Base-by-base conservation (phyloP, 139 green algal species). In the Zygnema cylindricum region DNA sequence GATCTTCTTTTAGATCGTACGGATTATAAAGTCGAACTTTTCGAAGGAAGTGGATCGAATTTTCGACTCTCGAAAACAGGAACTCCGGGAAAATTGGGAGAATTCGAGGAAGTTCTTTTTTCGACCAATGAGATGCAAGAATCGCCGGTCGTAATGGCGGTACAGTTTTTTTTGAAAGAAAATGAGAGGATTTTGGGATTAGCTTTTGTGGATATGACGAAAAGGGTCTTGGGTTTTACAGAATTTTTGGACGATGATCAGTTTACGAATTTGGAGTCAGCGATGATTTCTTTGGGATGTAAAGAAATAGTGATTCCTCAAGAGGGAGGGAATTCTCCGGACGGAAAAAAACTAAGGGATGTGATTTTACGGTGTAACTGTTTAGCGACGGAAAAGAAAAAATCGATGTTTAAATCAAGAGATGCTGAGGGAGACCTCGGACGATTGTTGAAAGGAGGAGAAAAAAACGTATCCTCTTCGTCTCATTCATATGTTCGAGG, bases 31-130 rank as follows among this genome's bases (percentile, higher is more conserved):
- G 95, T 98, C 69, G 94, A 98, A 91, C 57, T 98, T 7, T 98
- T 96, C 86, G 96, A 98, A 69, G 94, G 94, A 2, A 77, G 69
- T 25, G 94, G 93, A 21, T 7, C 69, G 16, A 73, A 57, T 41
- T 96, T 93, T 93, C 54, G 76, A 22, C 82, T 90, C n/a, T 73
- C 78, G 33, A 92, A 94, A 81, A 88, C 87, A 3, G 96, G 91
- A 0, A 96, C 94, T 0, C 96, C 96, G 25, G 95, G 95, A 0
- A 92, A 94, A 35, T 93, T 98, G 41, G 83, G 77, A 0, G 75
- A 41, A 23, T 98, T 98, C 86, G 96, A 98, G 76, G 96, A 97
- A 22, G 96, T 97, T 79, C 92, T 98, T n/a, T 97, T 95, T 88
- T 90, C 71, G 35, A 91, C 42, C 33, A 43, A 90, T 30, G 87